Conservation (phyloP, 140 eudicot genomes). For the Senecio squalidus region DNA sequence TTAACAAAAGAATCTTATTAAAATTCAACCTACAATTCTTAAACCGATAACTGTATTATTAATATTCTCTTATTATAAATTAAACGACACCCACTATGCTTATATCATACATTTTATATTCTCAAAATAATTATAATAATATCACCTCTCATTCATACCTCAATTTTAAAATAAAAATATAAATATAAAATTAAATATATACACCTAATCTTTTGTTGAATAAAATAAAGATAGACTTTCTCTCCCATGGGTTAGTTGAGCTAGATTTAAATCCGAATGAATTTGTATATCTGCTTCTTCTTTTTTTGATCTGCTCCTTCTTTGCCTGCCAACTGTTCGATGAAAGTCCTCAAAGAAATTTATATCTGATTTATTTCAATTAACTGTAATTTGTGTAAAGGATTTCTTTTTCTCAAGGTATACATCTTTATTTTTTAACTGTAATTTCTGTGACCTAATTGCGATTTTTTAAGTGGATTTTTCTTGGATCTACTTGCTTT, state of each 20-base stretch:
- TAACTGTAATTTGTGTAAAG: neutral
- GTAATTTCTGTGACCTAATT: conserved; percentile 15
- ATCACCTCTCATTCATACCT: conserved; percentile 6
- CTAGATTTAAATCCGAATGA: conserved; percentile 51
- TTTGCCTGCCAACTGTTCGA: conserved; percentile 30
- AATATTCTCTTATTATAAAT: too few relatives aligned
- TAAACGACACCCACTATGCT: too few relatives aligned
- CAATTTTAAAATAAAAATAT: conserved; percentile 9
- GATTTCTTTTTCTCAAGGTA: conserved; percentile 19
- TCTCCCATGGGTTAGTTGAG: conserved; percentile 44
- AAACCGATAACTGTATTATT: too few relatives aligned
- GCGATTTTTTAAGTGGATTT: neutral
- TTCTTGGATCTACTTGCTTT: neutral
- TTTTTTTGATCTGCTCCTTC: conserved; percentile 32
- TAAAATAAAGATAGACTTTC: conserved; percentile 17
- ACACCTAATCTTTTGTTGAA: too few relatives aligned
- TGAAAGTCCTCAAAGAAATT: conserved; percentile 19
- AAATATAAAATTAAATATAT: neutral
- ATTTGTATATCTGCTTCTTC: conserved; percentile 21
- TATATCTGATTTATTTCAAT: neutral
- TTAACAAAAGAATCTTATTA: too few relatives aligned
- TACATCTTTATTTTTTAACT: conserved; percentile 30
- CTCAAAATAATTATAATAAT: conserved; percentile 8
- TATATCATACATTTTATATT: conserved; percentile 12
- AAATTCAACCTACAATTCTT: too few relatives aligned